Conservation (phyloP, 2,329 filamentous ascomycete species). For the Kalaharituber pfeilii region DNA sequence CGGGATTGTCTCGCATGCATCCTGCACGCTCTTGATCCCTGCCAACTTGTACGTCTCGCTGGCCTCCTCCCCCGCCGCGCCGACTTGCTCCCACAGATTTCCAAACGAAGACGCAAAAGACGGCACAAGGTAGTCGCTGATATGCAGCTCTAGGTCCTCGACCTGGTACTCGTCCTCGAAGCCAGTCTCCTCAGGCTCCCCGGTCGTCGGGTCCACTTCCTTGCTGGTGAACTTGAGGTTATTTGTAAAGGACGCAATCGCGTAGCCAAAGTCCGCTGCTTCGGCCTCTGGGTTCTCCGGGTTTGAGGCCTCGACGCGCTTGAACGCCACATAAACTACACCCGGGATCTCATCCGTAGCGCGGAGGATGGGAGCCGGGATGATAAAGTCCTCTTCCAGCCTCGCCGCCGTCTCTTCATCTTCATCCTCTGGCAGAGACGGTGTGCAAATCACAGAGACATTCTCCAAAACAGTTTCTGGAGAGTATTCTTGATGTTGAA, state of each 20-base stretch:
- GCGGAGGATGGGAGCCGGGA: constrained; percentile 60
- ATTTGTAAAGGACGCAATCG: constrained; percentile 72
- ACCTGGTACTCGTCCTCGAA: constrained; percentile 98
- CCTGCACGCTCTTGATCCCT: constrained; percentile 86
- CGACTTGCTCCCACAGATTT: constrained; percentile 86
- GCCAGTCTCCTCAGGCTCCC: constrained; percentile 74
- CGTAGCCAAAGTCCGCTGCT: constrained; percentile 39
- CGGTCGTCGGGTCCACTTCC: constrained; percentile 89
- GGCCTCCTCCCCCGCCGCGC: constrained; percentile 72
- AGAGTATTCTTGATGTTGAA: constrained; percentile 98
- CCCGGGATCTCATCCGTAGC: constrained; percentile 62
- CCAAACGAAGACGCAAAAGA: constrained; percentile 90
- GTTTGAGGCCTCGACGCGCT: constrained; percentile 51
- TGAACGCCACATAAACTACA: constrained; percentile 89
- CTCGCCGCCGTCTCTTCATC: constrained; percentile 19
- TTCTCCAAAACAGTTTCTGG: constrained; percentile 76
- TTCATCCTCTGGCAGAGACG: constrained; percentile 61
- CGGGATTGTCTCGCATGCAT: constrained; percentile 80
- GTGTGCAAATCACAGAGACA: constrained; percentile 64
- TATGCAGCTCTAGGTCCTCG: constrained; percentile 75
- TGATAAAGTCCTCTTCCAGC: constrained; percentile 74
- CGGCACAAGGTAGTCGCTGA: constrained; percentile 85
- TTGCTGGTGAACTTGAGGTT: constrained; percentile 93
- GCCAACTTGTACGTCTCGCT: constrained; percentile 56
- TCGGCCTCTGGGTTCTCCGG: constrained; percentile 5